phyloP scores from a whole-genome alignment of 495 filamentous ascomycete genomes.

The Viridothelium virens region DNA sequence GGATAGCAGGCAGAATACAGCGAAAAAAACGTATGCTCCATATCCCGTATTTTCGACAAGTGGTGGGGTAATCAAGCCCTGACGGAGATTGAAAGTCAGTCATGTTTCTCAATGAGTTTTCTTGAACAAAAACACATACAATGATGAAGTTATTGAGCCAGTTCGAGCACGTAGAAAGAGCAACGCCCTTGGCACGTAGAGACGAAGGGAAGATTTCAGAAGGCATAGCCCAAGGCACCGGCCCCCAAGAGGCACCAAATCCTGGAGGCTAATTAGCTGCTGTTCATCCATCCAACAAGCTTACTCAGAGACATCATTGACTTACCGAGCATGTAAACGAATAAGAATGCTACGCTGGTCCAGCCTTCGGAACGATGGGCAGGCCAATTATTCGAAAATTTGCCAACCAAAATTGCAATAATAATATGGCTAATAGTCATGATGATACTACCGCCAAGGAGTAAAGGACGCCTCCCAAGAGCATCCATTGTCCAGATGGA shows the following conservation, averaged over 20 bases:
- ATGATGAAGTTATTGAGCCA: slow-evolving; percentile 55
- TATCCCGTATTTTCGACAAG: slow-evolving; percentile 48
- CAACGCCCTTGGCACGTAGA: slow-evolving; percentile 41
- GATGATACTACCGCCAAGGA: slow-evolving; percentile 24
- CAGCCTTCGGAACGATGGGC: slow-evolving; percentile 28
- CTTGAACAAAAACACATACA: slow-evolving; percentile 20
- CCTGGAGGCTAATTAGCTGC: background rate
- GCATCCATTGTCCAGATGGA: slow-evolving; percentile 31
- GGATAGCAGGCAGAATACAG: slow-evolving; percentile 49
- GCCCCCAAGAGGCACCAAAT: slow-evolving; percentile 29
- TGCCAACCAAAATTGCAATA: slow-evolving; percentile 31
- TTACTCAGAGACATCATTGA: background rate
- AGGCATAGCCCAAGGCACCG: slow-evolving; percentile 25
- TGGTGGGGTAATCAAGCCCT: slow-evolving; percentile 43
- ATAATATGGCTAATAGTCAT: slow-evolving; percentile 32
- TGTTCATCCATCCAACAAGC: background rate
- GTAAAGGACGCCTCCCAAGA: slow-evolving; percentile 28
- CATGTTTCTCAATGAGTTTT: background rate
- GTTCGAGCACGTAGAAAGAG: slow-evolving; percentile 41
- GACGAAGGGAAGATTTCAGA: slow-evolving; percentile 25
- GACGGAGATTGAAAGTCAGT: background rate
- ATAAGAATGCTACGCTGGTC: slow-evolving; percentile 28
- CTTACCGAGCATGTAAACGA: slow-evolving; percentile 26
- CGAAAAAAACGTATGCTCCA: slow-evolving; percentile 51
- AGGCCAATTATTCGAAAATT: slow-evolving; percentile 26